Percentiles rank a stretch among this genome's conserved stretches.
These are phyloP conservation scores for Cucumis sativus DNA, from an alignment of 306 rosid species.

Conservation along the genomic window DNA sequence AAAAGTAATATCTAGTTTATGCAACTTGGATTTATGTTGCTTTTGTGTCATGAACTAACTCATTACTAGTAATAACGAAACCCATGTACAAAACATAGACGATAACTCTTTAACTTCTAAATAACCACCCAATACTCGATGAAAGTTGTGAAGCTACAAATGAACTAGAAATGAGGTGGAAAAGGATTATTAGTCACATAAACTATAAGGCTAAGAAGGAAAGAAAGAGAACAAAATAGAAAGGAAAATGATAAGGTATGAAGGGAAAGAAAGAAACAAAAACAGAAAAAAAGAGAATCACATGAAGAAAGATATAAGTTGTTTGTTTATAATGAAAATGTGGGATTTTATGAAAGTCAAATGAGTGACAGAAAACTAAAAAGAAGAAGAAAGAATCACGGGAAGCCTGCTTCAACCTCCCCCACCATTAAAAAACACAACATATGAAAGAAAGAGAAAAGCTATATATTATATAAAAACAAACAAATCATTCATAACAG, in stretches of 20 bases:
- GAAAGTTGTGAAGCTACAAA: too few species aligned
- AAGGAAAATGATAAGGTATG: not conserved
- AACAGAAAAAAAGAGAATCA: not conserved
- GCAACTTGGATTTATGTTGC: not conserved
- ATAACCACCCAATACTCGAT: too few species aligned
- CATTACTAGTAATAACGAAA: too few species aligned
- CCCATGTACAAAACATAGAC: too few species aligned
- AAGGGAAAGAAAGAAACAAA: not conserved
- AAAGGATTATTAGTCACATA: not conserved
- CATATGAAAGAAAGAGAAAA: not conserved
- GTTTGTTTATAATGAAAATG: not conserved
- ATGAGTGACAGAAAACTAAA: not conserved
- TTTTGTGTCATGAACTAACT: too few species aligned
- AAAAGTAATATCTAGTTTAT: not conserved
- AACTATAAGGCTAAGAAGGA: not conserved
- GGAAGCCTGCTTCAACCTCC: constrained; percentile 3
- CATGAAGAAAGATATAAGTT: not conserved
- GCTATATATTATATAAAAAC: not conserved
- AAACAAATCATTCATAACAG: not conserved
- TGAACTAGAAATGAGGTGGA: not conserved
- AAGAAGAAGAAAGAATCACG: not conserved
- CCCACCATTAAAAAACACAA: not conserved
- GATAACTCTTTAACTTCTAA: not conserved
- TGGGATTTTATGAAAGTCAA: constrained; percentile 7
- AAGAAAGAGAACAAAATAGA: not conserved